These are phyloP conservation scores for Russula brevipes DNA, from an alignment of 768 basidiomycete genomes.

Conservation along the genomic window DNA sequence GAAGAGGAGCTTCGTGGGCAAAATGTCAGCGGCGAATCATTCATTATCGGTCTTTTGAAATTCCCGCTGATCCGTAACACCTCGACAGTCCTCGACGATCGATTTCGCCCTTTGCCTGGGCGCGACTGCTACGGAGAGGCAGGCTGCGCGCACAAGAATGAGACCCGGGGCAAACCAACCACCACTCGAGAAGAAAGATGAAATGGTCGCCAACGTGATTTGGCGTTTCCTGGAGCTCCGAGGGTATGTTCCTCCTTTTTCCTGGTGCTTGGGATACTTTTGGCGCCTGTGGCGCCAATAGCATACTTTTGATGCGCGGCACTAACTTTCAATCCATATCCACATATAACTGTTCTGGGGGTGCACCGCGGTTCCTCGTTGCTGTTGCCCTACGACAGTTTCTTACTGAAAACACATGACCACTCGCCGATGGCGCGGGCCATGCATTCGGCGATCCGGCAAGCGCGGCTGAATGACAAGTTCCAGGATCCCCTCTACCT, in stretches of 20 bases:
- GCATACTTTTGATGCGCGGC: conserved; percentile 19
- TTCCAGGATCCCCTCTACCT: conserved; percentile 96
- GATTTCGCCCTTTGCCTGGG: conserved; percentile 94
- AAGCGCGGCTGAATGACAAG: conserved; percentile 87
- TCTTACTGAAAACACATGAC: conserved; percentile 81
- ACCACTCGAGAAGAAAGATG: conserved; percentile 94
- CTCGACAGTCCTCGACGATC: conserved; percentile 84
- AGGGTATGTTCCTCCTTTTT: conserved; percentile 53
- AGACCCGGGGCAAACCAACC: conserved; percentile 40
- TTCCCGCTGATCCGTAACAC: neutral
- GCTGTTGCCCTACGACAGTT: conserved; percentile 44
- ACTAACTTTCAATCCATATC: conserved; percentile 8
- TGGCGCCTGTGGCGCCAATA: conserved; percentile 24
- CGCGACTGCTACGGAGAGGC: conserved; percentile 75
- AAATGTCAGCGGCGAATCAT: conserved; percentile 59
- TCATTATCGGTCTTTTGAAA: neutral
- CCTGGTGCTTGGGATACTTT: conserved; percentile 8
- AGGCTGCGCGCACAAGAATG: conserved; percentile 75
- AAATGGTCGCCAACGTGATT: conserved; percentile 95
- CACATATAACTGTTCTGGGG: conserved; percentile 8
- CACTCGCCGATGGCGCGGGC: conserved; percentile 90
- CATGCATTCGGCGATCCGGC: conserved; percentile 76
- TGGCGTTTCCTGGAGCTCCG: conserved; percentile 97
- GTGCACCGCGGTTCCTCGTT: conserved; percentile 13
- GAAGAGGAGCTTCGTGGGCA: conserved; percentile 95